Base-by-base conservation (phyloP, 2,329 filamentous ascomycete species). In the Aspergillus terreus region DNA sequence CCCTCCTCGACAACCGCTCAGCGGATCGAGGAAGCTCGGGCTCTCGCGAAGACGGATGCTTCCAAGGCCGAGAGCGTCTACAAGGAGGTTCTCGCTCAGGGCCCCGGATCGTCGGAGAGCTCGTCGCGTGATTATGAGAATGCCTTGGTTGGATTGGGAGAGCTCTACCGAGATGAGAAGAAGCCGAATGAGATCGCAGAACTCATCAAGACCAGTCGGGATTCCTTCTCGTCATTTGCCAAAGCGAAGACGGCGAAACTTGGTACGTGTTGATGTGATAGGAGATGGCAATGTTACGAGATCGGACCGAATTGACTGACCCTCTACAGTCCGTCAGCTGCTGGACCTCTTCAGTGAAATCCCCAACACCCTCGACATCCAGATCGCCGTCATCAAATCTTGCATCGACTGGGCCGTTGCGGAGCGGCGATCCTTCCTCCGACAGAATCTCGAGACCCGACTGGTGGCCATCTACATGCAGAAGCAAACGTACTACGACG, bases 391-490 rank as follows among this genome's bases (percentile, higher is more conserved):
- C 65, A 99, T 94, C 67, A 96, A 96, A 76, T 96, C 94, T 76
- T 97, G 91, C 78, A 99, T 99, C 84, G 92, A 97, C 77, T 99
- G 94, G 94, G 94, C 94, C 45, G 90, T 92, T 49, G 88, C 90
- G 47, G 91, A 97, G 78, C 88, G 92, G 64, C 88, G 94, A 68
- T 90, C 90, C 54, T 99, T 99, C 81, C 84, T 99, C 63, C 91
- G 94, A 62, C 94, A 99, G 78, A 96, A 95, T 74, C 90, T 99
- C 68, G 91, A 99, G 80, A 95, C 92, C 52, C 88, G 94, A 58
- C 86, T 99, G 52, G 94, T 99, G 49, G 82, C 84, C 48, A 86
- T 99, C 55, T 90, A 96, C 79, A 97, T 99, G 88, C 86, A 89
- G 66, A 97, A 97, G 78, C 90, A 96, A 72, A 87, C 91, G 51